Percentiles rank a stretch among this genome's conserved stretches.
Conservation (phyloP, 2,329 filamentous ascomycete genomes). For the Aspergillus costaricaensis region DNA sequence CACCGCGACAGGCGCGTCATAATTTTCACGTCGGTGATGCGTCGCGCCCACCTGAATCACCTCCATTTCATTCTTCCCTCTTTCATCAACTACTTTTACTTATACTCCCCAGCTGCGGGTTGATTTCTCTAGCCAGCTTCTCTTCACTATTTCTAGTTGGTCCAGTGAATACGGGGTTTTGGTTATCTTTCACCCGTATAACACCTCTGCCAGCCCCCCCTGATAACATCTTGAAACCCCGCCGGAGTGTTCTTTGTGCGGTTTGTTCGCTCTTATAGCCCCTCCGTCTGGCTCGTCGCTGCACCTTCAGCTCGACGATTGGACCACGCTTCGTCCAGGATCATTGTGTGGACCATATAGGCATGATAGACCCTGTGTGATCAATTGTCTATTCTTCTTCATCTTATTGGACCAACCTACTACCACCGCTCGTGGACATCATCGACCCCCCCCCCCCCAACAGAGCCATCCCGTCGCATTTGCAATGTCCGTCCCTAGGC, state of each 20-base stretch:
- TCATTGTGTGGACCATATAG: neutral
- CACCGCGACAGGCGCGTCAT: constrained; percentile 12
- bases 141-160: neutral
- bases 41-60: neutral
- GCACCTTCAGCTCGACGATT: neutral
- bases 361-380: neutral
- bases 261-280: neutral
- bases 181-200: neutral
- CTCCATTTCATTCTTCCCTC: neutral
- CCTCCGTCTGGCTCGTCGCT: neutral
- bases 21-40: constrained; percentile 4
- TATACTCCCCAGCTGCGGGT: too few relatives aligned
- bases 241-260: neutral
- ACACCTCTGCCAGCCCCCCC: neutral
- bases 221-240: neutral
- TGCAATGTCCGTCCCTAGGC: constrained; percentile 37
- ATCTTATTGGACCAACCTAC: neutral
- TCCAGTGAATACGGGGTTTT: neutral
- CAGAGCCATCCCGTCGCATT: neutral
- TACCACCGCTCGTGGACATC: neutral
- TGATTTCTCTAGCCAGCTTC: too few relatives aligned
- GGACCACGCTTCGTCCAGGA: neutral
- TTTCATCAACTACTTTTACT: too few relatives aligned
- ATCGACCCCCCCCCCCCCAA: neutral
- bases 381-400: too few relatives aligned